phyloP scores from a whole-genome alignment of 208 protist genomes.

The Trypanosoma vivax region DNA sequence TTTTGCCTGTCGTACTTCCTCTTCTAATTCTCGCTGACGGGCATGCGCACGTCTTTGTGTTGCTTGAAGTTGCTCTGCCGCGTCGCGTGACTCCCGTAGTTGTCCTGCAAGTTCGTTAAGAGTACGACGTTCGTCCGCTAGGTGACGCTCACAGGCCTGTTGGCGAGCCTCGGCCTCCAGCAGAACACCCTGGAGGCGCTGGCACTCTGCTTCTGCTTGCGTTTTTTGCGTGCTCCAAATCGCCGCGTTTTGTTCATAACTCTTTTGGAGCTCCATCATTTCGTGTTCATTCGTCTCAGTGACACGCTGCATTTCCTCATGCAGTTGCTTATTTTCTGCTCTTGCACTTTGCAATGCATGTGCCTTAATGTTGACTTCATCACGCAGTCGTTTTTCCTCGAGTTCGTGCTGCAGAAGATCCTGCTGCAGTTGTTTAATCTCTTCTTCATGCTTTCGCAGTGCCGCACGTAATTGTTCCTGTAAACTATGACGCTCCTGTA shows the following conservation, averaged over 20 bases:
- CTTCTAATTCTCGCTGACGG: constrained; percentile 25
- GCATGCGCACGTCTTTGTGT: constrained; percentile 32
- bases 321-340: constrained; percentile 8
- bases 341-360: constrained; percentile 26
- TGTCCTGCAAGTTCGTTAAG: constrained; percentile 31
- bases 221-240: constrained; percentile 11
- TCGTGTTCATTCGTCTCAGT: constrained; percentile 25
- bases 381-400: constrained; percentile 43
- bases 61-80: constrained; percentile 38
- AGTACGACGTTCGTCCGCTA: constrained; percentile 41
- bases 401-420: constrained; percentile 46
- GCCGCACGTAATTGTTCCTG: constrained; percentile 49
- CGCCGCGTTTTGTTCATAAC: constrained; percentile 15
- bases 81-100: constrained; percentile 35
- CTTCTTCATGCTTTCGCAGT: constrained; percentile 28
- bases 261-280: constrained; percentile 18
- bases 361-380: constrained; percentile 42
- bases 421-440: constrained; percentile 55
- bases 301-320: constrained; percentile 9
- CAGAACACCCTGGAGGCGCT: constrained; percentile 8
- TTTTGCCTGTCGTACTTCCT: constrained; percentile 33
- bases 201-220: constrained; percentile 25
- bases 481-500: constrained; percentile 41
- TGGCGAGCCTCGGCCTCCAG: constrained; percentile 29
- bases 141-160: constrained; percentile 33